A percentile compares a stretch with the other conserved stretches of the same genome.
phyloP scores from a whole-genome alignment of 495 filamentous ascomycete species.

The Friedmanniomyces simplex region DNA sequence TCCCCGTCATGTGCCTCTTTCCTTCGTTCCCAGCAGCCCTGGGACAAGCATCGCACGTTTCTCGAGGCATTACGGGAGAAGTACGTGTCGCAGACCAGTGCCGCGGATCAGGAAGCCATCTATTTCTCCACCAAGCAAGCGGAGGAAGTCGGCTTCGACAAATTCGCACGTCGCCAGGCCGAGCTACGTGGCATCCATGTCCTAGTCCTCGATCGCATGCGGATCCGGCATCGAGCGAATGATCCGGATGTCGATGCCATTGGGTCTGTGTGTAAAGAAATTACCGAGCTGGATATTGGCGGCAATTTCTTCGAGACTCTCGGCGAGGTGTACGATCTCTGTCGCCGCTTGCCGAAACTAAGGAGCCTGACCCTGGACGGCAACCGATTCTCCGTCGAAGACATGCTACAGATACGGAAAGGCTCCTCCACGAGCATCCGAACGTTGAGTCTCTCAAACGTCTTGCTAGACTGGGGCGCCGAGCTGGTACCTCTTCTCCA shows the following conservation, averaged over 20 bases:
- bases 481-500: conserved; percentile 38
- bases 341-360: conserved; percentile 51
- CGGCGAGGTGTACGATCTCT: conserved; percentile 56
- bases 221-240: conserved; percentile 40
- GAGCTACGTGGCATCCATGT: conserved; percentile 66
- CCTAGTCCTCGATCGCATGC: conserved; percentile 68
- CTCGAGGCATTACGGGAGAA: conserved; percentile 71
- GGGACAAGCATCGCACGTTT: conserved; percentile 59
- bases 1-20: conserved; percentile 70
- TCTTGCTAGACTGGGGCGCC: conserved; percentile 54
- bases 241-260: conserved; percentile 11
- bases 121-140: conserved; percentile 75
- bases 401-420: background rate
- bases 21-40: conserved; percentile 61
- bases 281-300: conserved; percentile 76
- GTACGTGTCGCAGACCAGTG: conserved; percentile 46
- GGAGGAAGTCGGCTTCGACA: conserved; percentile 93
- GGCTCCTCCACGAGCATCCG: conserved; percentile 36
- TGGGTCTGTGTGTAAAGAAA: conserved; percentile 37
- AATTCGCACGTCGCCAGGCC: conserved; percentile 69
- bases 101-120: conserved; percentile 39
- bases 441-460: conserved; percentile 64
- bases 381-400: conserved; percentile 3
- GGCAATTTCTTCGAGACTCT: conserved; percentile 67
- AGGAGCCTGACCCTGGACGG: conserved; percentile 56